Conservation (phyloP, 805 yeast species). For the Metschnikowia koreensis region DNA sequence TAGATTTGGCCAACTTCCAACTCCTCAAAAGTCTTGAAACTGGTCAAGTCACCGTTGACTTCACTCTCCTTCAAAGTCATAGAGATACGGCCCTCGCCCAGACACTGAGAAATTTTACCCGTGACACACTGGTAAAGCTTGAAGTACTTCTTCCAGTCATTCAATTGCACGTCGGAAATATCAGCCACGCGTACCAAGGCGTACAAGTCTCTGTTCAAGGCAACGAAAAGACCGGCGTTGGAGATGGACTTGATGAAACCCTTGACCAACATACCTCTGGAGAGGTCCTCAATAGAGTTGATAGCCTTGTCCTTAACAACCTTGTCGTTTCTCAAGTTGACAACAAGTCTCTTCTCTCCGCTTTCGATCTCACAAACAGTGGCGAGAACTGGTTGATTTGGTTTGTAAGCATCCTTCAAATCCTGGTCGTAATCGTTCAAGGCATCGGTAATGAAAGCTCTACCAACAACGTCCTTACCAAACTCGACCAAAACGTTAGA, state of each 20-base stretch:
- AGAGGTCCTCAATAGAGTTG: conserved; percentile 49
- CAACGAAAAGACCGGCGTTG: conserved; percentile 74
- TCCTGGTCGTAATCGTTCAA: conserved; percentile 60
- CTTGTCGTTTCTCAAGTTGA: conserved; percentile 55
- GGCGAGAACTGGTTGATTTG: conserved; percentile 57
- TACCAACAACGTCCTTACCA: conserved; percentile 59
- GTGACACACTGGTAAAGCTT: conserved; percentile 66
- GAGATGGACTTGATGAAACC: conserved; percentile 80
- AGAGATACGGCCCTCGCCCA: conserved; percentile 61
- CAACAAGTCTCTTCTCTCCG: conserved; percentile 52
- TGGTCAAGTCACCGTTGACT: conserved; percentile 64
- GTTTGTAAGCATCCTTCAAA: conserved; percentile 47
- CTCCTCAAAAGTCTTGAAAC: conserved; percentile 62
- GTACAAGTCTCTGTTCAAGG: conserved; percentile 64
- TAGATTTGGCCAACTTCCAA: conserved; percentile 65
- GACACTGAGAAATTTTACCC: conserved; percentile 68
- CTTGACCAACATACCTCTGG: conserved; percentile 68
- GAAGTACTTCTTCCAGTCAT: conserved; percentile 84
- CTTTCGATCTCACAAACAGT: conserved; percentile 49
- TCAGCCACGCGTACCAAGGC: conserved; percentile 83
- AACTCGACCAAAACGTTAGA: conserved; percentile 65
- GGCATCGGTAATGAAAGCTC: conserved; percentile 75
- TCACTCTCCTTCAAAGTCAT: conserved; percentile 80
- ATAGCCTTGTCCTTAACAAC: conserved; percentile 53
- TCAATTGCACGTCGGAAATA: conserved; percentile 74